A percentile compares a stretch with the other conserved stretches of the same genome.
Evolutionary conservation across 352 stramenopile species (phyloP).

Genomic region (Peronospora farinosa): DNA sequence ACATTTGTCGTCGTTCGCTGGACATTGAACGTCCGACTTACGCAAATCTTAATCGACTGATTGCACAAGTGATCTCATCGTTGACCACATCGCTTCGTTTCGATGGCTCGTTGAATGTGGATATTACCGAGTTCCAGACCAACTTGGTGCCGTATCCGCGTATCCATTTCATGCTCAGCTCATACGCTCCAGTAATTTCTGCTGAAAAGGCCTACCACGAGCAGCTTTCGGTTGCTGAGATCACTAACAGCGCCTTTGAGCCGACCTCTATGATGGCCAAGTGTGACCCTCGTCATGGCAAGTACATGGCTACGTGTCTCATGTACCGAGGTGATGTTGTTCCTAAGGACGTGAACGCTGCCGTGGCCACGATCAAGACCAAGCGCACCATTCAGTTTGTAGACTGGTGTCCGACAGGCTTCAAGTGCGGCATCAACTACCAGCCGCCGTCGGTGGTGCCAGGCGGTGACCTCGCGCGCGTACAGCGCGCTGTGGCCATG

Average conservation of each 20-base stretch:
- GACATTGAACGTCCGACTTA: slow-evolving; percentile 94
- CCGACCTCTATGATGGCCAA: slow-evolving; percentile 96
- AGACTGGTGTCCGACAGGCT: slow-evolving; percentile 97
- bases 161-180: slow-evolving; percentile 97
- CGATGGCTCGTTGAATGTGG: slow-evolving; percentile 95
- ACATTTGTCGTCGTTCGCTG: slow-evolving; percentile 93
- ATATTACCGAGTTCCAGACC: slow-evolving; percentile 96
- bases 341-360: slow-evolving; percentile 93
- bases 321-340: slow-evolving; percentile 97
- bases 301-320: slow-evolving; percentile 98
- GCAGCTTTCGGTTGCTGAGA: slow-evolving; percentile 92
- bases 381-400: slow-evolving; percentile 99
- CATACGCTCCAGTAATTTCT: slow-evolving; percentile 95
- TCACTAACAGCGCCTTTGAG: slow-evolving; percentile 95
- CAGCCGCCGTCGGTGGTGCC: slow-evolving; percentile 90
- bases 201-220: slow-evolving; percentile 94
- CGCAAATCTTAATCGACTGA: slow-evolving; percentile 96
- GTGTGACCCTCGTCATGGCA: slow-evolving; percentile 97
- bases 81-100: slow-evolving; percentile 96
- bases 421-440: slow-evolving; percentile 90
- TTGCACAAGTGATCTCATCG: slow-evolving; percentile 94
- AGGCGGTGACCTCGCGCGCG: slow-evolving; percentile 93
- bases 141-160: slow-evolving; percentile 96
- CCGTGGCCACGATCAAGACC: slow-evolving; percentile 98
- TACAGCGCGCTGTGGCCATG: slow-evolving; percentile 98